A percentile compares a stretch with the other conserved stretches of the same genome.
phyloP scores from a whole-genome alignment of 2,329 filamentous ascomycete species.

The Paecilomyces formosus region DNA sequence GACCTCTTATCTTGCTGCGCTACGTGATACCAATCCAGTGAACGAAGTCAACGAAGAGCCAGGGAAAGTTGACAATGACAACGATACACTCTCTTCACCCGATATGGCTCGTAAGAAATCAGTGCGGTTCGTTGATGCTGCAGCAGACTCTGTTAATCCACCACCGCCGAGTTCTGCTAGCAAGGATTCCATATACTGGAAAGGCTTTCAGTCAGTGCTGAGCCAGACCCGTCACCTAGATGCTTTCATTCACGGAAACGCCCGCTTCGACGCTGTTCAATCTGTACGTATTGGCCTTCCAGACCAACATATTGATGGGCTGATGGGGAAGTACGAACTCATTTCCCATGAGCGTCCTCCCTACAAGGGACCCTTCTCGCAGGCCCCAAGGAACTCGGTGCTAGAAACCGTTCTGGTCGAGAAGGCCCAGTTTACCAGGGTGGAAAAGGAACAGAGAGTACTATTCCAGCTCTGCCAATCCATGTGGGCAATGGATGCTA shows the following conservation, averaged over 20 bases:
- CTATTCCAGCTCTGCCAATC: constrained; percentile 59
- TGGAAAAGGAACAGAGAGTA: constrained; percentile 74
- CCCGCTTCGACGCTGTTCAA: constrained; percentile 83
- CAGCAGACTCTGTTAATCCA: constrained; percentile 33
- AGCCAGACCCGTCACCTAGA: constrained; percentile 61
- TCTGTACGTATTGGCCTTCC: constrained; percentile 68
- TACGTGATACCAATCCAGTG: constrained; percentile 49
- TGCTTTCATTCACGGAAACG: constrained; percentile 74
- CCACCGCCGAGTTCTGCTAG: constrained; percentile 34
- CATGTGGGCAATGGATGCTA: constrained; percentile 57
- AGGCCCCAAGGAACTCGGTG: constrained; percentile 63
- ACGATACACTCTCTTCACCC: constrained; percentile 9
- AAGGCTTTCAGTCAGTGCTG: constrained; percentile 71
- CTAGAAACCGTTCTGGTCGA: constrained; percentile 53
- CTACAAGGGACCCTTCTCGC: constrained; percentile 62
- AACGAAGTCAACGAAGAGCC: constrained; percentile 32
- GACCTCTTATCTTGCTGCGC: constrained; percentile 63
- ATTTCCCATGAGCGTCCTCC: constrained; percentile 63
- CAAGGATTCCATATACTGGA: constrained; percentile 77
- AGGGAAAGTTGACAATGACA: constrained; percentile 15
- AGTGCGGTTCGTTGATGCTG: constrained; percentile 23
- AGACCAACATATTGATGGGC: constrained; percentile 67
- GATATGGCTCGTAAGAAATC: constrained; percentile 17
- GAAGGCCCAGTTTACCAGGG: constrained; percentile 28
- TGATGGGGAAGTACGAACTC: constrained; percentile 79